Evolutionary conservation across 306 rosid species (phyloP).

Genomic region (Pterocarpus macrocarpus): DNA sequence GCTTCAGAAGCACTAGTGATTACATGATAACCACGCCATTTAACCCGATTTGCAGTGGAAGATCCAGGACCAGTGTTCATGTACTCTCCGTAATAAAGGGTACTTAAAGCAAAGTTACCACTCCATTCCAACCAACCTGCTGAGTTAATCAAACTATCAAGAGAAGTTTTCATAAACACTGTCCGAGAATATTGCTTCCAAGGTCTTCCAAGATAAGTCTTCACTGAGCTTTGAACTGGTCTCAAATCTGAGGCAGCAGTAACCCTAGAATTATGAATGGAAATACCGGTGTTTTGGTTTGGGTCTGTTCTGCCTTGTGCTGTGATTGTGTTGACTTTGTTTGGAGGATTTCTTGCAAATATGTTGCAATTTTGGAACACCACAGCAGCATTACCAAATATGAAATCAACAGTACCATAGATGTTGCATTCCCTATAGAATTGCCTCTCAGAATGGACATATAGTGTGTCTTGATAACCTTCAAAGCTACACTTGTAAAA

Average conservation of each 20-base stretch:
- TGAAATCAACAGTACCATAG: slow-evolving; percentile 82
- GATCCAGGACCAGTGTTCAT: slow-evolving; percentile 65
- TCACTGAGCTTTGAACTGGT: slow-evolving; percentile 41
- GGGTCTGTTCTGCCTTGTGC: slow-evolving; percentile 75
- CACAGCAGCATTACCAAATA: slow-evolving; percentile 81
- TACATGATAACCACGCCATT: slow-evolving; percentile 68
- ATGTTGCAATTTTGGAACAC: slow-evolving; percentile 74
- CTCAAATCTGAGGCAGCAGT: slow-evolving; percentile 56
- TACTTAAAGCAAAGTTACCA: slow-evolving; percentile 70
- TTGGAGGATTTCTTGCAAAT: slow-evolving; percentile 68
- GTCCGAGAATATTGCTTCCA: slow-evolving; percentile 73
- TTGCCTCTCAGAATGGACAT: slow-evolving; percentile 76
- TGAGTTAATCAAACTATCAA: slow-evolving; percentile 63
- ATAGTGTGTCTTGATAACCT: slow-evolving; percentile 84
- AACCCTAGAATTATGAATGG: slow-evolving; percentile 61
- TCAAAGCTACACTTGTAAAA: slow-evolving; percentile 77
- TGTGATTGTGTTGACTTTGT: slow-evolving; percentile 67
- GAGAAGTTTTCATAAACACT: slow-evolving; percentile 59
- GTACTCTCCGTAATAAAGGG: slow-evolving; percentile 73
- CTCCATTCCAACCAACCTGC: slow-evolving; percentile 79
- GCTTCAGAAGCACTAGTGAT: slow-evolving; percentile 68
- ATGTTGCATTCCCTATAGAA: slow-evolving; percentile 79
- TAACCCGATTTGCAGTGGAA: slow-evolving; percentile 63
- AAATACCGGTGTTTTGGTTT: slow-evolving; percentile 80
- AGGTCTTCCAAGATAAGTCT: slow-evolving; percentile 71